These are phyloP conservation scores for Phanerodontia chrysosporium DNA, from an alignment of 768 basidiomycete genomes.

Conservation along the genomic window DNA sequence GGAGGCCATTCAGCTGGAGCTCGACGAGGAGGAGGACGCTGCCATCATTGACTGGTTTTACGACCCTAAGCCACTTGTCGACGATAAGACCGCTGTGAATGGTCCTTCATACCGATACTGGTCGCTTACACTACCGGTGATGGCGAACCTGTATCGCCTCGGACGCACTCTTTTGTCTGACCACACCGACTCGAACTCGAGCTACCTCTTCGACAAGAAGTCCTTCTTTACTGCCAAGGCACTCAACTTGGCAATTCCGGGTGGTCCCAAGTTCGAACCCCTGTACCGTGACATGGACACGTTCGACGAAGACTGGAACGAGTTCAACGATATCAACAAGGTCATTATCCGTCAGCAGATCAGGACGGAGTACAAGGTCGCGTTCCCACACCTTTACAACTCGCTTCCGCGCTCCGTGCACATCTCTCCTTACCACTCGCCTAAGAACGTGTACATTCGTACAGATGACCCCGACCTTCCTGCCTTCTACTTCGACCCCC, in stretches of 20 bases:
- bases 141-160: conserved; percentile 95
- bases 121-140: conserved; percentile 88
- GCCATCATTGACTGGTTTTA: conserved; percentile 98
- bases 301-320: conserved; percentile 99
- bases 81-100: conserved; percentile 89
- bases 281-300: conserved; percentile 95
- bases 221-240: conserved; percentile 98
- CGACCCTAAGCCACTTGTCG: conserved; percentile 90
- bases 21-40: conserved; percentile 87
- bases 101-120: conserved; percentile 92
- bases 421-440: conserved; percentile 86
- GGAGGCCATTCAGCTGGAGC: conserved; percentile 94
- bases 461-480: conserved; percentile 99
- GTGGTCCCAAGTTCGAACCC: conserved; percentile 98
- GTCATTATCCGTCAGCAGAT: conserved; percentile 99
- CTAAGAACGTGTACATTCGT: conserved; percentile 98
- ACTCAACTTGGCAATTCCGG: conserved; percentile 94
- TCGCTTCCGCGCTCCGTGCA: conserved; percentile 93
- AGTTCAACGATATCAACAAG: conserved; percentile 99
- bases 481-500: conserved; percentile 97
- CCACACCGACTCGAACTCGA: conserved; percentile 84
- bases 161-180: conserved; percentile 93
- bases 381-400: conserved; percentile 98
- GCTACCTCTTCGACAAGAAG: conserved; percentile 95
- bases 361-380: conserved; percentile 98